Evolutionary conservation across 352 stramenopile species (phyloP).

Genomic region (Globisporangium spinosum): DNA sequence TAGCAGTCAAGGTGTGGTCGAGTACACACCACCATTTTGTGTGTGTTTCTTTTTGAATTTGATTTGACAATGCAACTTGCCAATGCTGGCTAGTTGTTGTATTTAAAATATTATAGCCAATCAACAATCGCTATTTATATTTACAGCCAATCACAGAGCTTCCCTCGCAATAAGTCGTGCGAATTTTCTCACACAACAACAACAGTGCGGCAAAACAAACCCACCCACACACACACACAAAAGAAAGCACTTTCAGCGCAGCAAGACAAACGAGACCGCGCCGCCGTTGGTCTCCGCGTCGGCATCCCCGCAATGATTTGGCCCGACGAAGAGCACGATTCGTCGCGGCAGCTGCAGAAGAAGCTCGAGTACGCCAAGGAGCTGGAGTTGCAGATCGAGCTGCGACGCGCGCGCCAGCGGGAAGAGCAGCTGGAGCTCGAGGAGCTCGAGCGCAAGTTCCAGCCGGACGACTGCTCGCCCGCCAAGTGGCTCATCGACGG

Average conservation of each 20-base stretch:
- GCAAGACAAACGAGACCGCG: background rate
- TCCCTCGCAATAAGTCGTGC: conserved; percentile 31
- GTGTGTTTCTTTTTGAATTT: background rate
- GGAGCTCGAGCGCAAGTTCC: conserved; percentile 53
- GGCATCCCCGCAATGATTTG: conserved; percentile 41
- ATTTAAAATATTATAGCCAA: conserved; percentile 8
- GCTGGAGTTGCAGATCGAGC: conserved; percentile 66
- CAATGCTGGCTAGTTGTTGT: background rate
- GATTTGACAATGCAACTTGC: background rate
- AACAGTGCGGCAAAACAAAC: background rate
- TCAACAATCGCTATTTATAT: background rate
- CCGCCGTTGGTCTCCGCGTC: background rate
- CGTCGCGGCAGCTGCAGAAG: conserved; percentile 44
- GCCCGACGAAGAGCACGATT: conserved; percentile 35
- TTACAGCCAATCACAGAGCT: conserved; percentile 32
- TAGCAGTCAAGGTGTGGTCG: background rate
- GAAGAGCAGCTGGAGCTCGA: conserved; percentile 52
- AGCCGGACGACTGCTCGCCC: conserved; percentile 47
- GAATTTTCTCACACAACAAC: conserved; percentile 3
- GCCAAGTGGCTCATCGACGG: conserved; percentile 72
- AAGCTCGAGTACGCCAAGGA: conserved; percentile 63
- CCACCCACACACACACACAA: conserved; percentile 11
- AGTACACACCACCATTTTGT: background rate
- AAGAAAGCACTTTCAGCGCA: background rate
- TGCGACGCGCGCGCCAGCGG: conserved; percentile 41